Percentiles rank a stretch among this genome's conserved stretches.
Evolutionary conservation across 805 yeast species (phyloP).

Genomic region (Candida insectalens): DNA sequence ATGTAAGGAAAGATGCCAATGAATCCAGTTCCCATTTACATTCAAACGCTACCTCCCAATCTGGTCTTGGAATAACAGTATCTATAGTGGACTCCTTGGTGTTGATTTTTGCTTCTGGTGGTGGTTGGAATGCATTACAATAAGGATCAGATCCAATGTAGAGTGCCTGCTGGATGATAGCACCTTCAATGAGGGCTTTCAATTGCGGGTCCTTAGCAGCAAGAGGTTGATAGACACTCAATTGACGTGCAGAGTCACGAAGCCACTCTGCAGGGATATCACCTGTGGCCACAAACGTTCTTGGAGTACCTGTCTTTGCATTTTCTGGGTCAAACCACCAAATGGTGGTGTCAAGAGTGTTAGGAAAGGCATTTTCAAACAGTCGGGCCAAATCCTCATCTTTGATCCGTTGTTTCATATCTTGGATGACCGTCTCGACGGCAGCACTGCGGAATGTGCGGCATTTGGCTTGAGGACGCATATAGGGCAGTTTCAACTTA

Average conservation of each 20-base stretch:
- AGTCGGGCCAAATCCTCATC: slow-evolving; percentile 65
- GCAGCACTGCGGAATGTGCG: slow-evolving; percentile 59
- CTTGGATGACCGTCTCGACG: slow-evolving; percentile 51
- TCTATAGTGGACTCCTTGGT: slow-evolving; percentile 49
- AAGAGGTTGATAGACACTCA: slow-evolving; percentile 64
- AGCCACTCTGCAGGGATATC: slow-evolving; percentile 94
- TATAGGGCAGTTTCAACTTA: slow-evolving; percentile 47
- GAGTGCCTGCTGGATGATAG: slow-evolving; percentile 69
- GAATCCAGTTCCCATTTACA: slow-evolving; percentile 88
- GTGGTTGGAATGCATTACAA: slow-evolving; percentile 91
- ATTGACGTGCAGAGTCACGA: slow-evolving; percentile 77
- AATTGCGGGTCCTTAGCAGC: slow-evolving; percentile 41
- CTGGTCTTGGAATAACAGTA: slow-evolving; percentile 57
- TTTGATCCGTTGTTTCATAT: slow-evolving; percentile 36
- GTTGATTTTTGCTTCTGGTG: slow-evolving; percentile 39
- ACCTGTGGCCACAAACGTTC: slow-evolving; percentile 79
- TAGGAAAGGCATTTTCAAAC: slow-evolving; percentile 78
- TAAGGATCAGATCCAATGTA: slow-evolving; percentile 59
- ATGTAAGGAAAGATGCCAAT: slow-evolving; percentile 68
- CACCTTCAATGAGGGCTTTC: slow-evolving; percentile 54
- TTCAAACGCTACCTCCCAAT: slow-evolving; percentile 69
- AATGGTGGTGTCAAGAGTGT: slow-evolving; percentile 81
- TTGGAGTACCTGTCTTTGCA: slow-evolving; percentile 25
- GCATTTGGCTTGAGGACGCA: slow-evolving; percentile 66
- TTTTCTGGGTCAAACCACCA: slow-evolving; percentile 45